Conservation (phyloP, 2,329 filamentous ascomycete genomes). For the Aspergillus aculeatus region DNA sequence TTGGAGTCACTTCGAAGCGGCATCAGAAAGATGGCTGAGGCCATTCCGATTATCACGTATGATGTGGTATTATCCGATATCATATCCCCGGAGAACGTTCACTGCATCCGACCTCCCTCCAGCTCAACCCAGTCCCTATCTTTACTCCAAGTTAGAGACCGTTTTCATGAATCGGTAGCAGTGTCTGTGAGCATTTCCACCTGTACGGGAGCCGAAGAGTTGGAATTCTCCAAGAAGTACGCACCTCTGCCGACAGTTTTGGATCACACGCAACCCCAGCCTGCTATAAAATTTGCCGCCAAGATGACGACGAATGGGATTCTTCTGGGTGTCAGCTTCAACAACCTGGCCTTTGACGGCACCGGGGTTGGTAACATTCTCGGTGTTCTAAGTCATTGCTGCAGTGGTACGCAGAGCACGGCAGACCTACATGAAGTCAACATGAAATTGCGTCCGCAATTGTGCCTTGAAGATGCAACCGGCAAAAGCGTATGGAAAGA, state of each 20-base stretch:
- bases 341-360: not conserved
- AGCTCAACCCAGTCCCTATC: not conserved
- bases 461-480: not conserved
- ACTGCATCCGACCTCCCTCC: constrained; percentile 4
- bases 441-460: not conserved
- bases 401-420: not conserved
- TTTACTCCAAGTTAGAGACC: not conserved
- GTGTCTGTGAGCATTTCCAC: not conserved
- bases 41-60: not conserved
- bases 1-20: not conserved
- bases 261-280: not conserved
- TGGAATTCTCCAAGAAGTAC: not conserved
- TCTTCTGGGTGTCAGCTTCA: not conserved
- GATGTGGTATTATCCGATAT: not conserved
- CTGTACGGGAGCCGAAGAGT: not conserved
- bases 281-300: not conserved
- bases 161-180: not conserved
- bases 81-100: not conserved
- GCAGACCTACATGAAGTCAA: not conserved
- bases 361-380: constrained; percentile 2
- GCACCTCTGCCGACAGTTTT: not conserved
- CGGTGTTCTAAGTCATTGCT: not conserved
- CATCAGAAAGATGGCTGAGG: not conserved
- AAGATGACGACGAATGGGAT: constrained; percentile 2
- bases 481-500: not conserved